Evolutionary conservation across 345 rosid genomes (phyloP).

Genomic region (Garcia nutans): DNA sequence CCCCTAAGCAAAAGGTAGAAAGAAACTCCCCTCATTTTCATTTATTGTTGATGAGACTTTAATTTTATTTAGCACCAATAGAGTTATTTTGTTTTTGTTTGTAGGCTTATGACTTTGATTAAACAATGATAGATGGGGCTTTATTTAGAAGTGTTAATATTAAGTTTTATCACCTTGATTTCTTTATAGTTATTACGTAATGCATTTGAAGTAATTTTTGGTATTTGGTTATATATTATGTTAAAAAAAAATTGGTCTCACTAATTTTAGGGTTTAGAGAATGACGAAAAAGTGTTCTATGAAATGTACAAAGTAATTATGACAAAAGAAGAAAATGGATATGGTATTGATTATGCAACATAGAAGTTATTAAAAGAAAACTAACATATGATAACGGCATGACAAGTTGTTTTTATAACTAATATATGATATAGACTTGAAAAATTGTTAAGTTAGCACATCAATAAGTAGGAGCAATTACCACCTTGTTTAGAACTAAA

Average conservation of each 20-base stretch:
- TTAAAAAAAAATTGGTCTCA: not conserved
- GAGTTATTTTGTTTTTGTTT: constrained; percentile 19
- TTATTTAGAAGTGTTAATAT: constrained; percentile 19
- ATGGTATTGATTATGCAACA: not conserved
- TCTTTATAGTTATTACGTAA: not conserved
- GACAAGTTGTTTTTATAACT: too few relatives aligned
- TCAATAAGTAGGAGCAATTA: too few relatives aligned
- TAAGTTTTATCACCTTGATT: not conserved
- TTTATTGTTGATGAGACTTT: constrained; percentile 17
- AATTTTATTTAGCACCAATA: not conserved
- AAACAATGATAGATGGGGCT: constrained; percentile 12
- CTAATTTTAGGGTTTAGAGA: not conserved
- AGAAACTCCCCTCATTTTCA: constrained; percentile 12
- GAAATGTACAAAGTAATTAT: constrained; percentile 9
- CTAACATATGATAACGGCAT: too few relatives aligned
- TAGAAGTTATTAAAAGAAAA: too few relatives aligned
- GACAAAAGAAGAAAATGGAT: not conserved
- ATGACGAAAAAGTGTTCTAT: not conserved
- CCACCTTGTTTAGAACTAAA: too few relatives aligned
- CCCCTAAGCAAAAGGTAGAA: constrained; percentile 25
- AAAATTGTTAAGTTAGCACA: too few relatives aligned
- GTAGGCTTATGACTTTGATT: constrained; percentile 4
- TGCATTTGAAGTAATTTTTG: not conserved
- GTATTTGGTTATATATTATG: not conserved
- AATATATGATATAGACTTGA: too few relatives aligned